A percentile compares a stretch with the other conserved stretches of the same genome.
phyloP scores from a whole-genome alignment of 495 filamentous ascomycete species.

The Xeromyces bisporus region DNA sequence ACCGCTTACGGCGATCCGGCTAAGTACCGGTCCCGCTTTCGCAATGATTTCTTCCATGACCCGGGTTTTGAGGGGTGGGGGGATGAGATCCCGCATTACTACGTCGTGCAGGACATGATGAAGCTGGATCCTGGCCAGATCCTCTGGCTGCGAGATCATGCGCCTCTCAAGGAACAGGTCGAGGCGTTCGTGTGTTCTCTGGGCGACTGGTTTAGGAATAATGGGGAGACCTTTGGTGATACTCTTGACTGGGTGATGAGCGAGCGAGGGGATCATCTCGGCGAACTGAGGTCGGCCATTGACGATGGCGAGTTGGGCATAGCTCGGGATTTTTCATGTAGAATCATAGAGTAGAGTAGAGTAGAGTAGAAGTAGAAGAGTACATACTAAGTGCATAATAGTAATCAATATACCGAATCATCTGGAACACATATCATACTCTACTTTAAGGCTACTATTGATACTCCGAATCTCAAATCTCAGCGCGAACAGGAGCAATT shows the following conservation, averaged over 20 bases:
- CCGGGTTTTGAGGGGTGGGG: conserved; percentile 37
- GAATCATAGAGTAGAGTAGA: background rate
- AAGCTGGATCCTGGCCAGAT: conserved; percentile 44
- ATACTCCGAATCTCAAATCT: too few relatives aligned
- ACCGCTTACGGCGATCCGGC: conserved; percentile 1
- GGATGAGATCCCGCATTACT: conserved; percentile 45
- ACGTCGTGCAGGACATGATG: conserved; percentile 49
- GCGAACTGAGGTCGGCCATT: conserved; percentile 11
- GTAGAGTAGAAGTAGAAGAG: too few relatives aligned
- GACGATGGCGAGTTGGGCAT: conserved; percentile 15
- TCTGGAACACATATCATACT: too few relatives aligned
- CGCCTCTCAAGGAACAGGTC: conserved; percentile 35
- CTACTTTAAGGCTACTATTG: too few relatives aligned
- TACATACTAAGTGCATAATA: too few relatives aligned
- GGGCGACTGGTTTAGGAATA: conserved; percentile 47
- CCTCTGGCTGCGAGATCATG: conserved; percentile 36
- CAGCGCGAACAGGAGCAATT: too few relatives aligned
- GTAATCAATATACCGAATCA: too few relatives aligned
- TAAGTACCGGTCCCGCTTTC: conserved; percentile 16
- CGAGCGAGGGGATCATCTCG: conserved; percentile 24
- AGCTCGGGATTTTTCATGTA: conserved; percentile 6
- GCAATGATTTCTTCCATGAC: conserved; percentile 23
- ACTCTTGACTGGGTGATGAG: conserved; percentile 28
- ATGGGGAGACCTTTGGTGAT: conserved; percentile 43
- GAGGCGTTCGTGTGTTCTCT: conserved; percentile 31